Percentiles rank a stretch among this genome's conserved stretches.
Evolutionary conservation across 2,329 filamentous ascomycete species (phyloP).

Genomic region (Phoma sp.): DNA sequence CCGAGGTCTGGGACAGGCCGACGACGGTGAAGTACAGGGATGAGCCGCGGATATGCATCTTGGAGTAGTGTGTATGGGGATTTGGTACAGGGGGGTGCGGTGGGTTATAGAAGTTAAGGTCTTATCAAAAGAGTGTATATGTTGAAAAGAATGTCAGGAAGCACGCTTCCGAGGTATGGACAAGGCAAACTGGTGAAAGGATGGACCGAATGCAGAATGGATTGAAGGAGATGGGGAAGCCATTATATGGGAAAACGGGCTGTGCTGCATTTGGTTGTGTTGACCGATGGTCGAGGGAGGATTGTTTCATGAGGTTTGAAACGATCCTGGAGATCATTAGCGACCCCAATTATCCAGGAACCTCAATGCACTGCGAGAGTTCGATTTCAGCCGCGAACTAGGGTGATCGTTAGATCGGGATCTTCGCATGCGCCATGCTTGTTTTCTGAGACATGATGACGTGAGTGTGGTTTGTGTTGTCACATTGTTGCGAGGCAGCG

Average conservation of each 20-base stretch:
- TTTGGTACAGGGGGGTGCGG: background rate
- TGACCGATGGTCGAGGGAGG: slow-evolving; percentile 10
- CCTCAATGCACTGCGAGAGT: background rate
- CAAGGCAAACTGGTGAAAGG: slow-evolving; percentile 10
- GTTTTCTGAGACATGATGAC: background rate
- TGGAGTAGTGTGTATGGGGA: background rate
- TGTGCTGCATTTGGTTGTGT: slow-evolving; percentile 10
- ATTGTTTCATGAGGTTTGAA: slow-evolving; percentile 23
- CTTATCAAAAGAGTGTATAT: slow-evolving; percentile 22
- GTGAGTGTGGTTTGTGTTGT: background rate
- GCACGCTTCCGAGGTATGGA: slow-evolving; percentile 25
- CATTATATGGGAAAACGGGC: slow-evolving; percentile 12
- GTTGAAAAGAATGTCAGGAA: slow-evolving; percentile 27
- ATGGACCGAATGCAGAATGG: slow-evolving; percentile 14
- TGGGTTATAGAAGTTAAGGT: slow-evolving; percentile 22
- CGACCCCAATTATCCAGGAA: slow-evolving; percentile 3
- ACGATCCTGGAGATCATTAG: slow-evolving; percentile 35
- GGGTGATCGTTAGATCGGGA: background rate
- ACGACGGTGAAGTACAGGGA: slow-evolving; percentile 37
- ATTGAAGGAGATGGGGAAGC: background rate
- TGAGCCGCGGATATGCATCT: slow-evolving; percentile 31
- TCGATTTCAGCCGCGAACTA: background rate
- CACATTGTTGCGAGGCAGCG: background rate
- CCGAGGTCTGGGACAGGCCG: slow-evolving; percentile 34
- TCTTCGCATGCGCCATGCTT: background rate